Conservation (phyloP, 495 filamentous ascomycete species). For the Staphylotrichum longicolle region DNA sequence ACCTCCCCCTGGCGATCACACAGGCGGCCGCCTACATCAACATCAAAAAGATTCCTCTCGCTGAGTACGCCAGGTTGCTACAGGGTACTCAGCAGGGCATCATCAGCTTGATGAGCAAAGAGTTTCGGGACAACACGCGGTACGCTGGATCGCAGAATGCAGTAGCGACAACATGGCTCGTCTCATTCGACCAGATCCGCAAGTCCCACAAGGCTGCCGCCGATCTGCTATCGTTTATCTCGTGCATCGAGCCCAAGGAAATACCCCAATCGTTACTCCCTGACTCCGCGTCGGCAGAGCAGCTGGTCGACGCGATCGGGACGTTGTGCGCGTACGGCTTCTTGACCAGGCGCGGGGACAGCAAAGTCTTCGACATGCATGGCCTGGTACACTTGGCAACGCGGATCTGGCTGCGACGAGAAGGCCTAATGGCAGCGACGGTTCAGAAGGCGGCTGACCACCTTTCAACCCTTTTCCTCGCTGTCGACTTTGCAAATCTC, state of each 20-base stretch:
- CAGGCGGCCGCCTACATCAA: constrained; percentile 51
- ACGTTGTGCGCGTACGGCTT: constrained; percentile 39
- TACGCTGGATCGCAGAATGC: constrained; percentile 48
- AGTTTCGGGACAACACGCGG: constrained; percentile 48
- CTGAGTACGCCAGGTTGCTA: constrained; percentile 46
- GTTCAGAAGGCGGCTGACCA: constrained; percentile 26
- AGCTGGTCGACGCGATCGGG: constrained; percentile 33
- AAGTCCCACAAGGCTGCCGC: constrained; percentile 32
- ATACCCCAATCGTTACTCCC: constrained; percentile 34
- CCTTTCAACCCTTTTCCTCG: constrained; percentile 24
- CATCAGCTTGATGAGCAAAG: constrained; percentile 46
- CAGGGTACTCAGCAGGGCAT: constrained; percentile 41
- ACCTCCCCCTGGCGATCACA: constrained; percentile 40
- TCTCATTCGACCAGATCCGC: constrained; percentile 49
- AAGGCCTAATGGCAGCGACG: constrained; percentile 13
- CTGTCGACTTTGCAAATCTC: constrained; percentile 14
- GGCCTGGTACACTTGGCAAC: constrained; percentile 48
- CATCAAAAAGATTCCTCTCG: constrained; percentile 37
- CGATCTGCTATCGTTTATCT: constrained; percentile 43
- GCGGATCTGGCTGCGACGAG: constrained; percentile 35
- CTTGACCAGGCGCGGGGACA: constrained; percentile 28
- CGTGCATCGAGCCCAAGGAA: constrained; percentile 37
- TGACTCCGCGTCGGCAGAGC: constrained; percentile 19
- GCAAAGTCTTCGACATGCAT: constrained; percentile 38
- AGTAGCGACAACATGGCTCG: constrained; percentile 53